phyloP scores from a whole-genome alignment of 2,329 filamentous ascomycete species.

The Canariomyces notabilis region DNA sequence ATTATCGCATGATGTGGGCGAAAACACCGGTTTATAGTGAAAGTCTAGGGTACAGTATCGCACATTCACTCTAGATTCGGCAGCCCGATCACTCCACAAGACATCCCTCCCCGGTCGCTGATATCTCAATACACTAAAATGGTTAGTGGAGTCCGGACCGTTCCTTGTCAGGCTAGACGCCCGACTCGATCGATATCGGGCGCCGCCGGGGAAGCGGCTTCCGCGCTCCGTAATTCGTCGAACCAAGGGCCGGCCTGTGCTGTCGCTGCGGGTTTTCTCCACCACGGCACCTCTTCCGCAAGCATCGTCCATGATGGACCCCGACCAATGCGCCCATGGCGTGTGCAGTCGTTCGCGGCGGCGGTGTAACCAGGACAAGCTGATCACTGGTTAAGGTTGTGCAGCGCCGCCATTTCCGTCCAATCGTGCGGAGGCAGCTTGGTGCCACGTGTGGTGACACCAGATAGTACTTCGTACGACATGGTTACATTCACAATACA shows the following conservation, averaged over 20 bases:
- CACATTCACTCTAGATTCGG: too few relatives aligned
- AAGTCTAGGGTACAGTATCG: too few relatives aligned
- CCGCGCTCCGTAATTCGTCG: slow-evolving; percentile 6
- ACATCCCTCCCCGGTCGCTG: too few relatives aligned
- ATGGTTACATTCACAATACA: too few relatives aligned
- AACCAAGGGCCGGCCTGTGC: not conserved
- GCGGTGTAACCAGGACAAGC: slow-evolving; percentile 6
- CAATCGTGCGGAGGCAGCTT: not conserved
- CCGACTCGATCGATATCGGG: slow-evolving; percentile 10
- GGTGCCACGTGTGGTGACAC: slow-evolving; percentile 8
- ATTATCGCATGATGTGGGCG: not conserved
- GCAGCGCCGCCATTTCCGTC: not conserved
- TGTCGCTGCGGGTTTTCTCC: not conserved
- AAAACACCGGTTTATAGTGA: not conserved
- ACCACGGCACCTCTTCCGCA: not conserved
- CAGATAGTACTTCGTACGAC: too few relatives aligned
- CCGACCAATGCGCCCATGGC: not conserved
- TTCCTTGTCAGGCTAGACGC: slow-evolving; percentile 9
- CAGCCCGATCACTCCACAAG: too few relatives aligned
- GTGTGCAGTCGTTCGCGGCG: slow-evolving; percentile 1
- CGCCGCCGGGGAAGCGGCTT: slow-evolving; percentile 15
- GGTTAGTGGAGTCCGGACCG: not conserved
- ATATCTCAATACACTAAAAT: not conserved
- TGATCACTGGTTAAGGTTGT: slow-evolving; percentile 12
- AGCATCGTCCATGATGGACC: not conserved